Base-by-base conservation (phyloP, 1,284 basidiomycete species). In the Stygiomarasmius scandens region DNA sequence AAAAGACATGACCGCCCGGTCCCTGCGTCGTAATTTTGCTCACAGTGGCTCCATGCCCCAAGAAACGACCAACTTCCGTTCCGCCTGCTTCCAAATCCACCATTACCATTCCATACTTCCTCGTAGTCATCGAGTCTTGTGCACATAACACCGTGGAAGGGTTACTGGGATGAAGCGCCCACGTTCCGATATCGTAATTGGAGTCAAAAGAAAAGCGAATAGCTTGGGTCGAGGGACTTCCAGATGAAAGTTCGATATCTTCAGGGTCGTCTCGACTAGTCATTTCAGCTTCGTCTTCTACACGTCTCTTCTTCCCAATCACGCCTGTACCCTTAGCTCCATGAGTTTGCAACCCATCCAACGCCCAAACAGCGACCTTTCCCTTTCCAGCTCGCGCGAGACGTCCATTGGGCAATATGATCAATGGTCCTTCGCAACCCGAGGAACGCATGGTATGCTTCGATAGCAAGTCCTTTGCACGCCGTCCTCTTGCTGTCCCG, bases 1-100 rank as follows among this genome's bases (percentile, higher is more conserved):
- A 54, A 63, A 80, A 79, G 0, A 64, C 47, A 54, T 74, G 72
- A 54, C 77, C 69, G 27, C 58, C 57, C 25, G 61, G 55, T 19
- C 77, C 66, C 14, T 56, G 61, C 10, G 47, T 25, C 9, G 24
- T 32, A 29, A 49, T 49, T 24, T n/a, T 49, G 2, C 11, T 25
- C 47, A 49, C 47, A 4, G 24, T 32, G 3, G 24, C 47, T 5
- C 74, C 73, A 55, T 78, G 75, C 1, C 77, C 78, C 1, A 79
- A 56, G 58, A 73, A 79, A 9, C 73, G 65, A 10, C 64, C 57
- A 1, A 62, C 69, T 4, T 60, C 63, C 44, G 68, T 69, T 1
- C 67, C 58, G 2, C 60, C 63, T 36, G 69, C 62, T 57, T 75
- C 72, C 8, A 77, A 51, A 58, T 77, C 76, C 2, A 76, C 38